These are phyloP conservation scores for Euphrasia arctica DNA, from an alignment of 305 asterid species.

Conservation along the genomic window DNA sequence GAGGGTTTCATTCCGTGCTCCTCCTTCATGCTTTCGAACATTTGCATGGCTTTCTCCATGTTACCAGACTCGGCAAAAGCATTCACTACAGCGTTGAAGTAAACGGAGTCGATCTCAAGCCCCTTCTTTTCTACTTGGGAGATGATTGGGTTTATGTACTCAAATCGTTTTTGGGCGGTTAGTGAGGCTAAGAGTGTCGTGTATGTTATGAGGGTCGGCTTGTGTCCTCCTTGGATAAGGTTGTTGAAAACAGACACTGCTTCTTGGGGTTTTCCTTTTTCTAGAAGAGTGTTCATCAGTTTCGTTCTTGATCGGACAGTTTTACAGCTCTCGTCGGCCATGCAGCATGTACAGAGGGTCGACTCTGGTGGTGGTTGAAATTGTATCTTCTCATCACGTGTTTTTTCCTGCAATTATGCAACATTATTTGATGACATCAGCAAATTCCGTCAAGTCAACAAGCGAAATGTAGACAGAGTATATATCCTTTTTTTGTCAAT, in stretches of 20 bases:
- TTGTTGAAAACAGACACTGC: constrained; percentile 48
- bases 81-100: constrained; percentile 63
- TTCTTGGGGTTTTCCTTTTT: constrained; percentile 51
- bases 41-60: constrained; percentile 67
- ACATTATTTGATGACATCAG: no score
- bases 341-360: constrained; percentile 47
- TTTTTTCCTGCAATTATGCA: constrained; percentile 38
- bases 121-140: constrained; percentile 46
- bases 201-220: constrained; percentile 71
- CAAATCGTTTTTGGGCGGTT: constrained; percentile 61
- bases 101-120: constrained; percentile 57
- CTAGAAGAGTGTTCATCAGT: constrained; percentile 60
- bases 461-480: no score
- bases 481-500: no score
- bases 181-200: constrained; percentile 72
- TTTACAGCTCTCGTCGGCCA: constrained; percentile 47
- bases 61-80: constrained; percentile 76
- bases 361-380: constrained; percentile 40
- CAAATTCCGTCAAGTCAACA: no score
- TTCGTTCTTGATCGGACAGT: constrained; percentile 52
- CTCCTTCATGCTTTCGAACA: constrained; percentile 54
- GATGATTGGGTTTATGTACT: constrained; percentile 47
- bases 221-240: constrained; percentile 63
- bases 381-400: constrained; percentile 36
- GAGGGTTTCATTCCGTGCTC: constrained; percentile 55